Percentiles rank a stretch among this genome's conserved stretches.
Evolutionary conservation across 2,329 filamentous ascomycete species (phyloP).

Genomic region (Hypoxylon sp.): DNA sequence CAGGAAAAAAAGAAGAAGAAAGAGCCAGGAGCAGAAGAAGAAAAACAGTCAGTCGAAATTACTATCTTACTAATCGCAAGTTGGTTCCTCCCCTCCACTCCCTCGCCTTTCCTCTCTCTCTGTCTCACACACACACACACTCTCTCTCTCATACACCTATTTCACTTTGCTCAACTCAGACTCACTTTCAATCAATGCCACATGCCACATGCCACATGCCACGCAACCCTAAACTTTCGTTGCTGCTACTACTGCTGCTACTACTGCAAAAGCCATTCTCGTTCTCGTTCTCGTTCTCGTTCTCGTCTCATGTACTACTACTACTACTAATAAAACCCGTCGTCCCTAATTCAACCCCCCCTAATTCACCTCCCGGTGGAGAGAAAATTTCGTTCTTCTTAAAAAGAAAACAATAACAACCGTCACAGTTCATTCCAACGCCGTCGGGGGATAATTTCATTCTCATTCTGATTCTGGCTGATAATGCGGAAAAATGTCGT

Average conservation of each 20-base stretch:
- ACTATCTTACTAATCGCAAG: slow-evolving; percentile 41
- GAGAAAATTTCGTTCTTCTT: slow-evolving; percentile 23
- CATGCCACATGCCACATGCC: slow-evolving; percentile 2
- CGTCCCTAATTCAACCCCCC: slow-evolving; percentile 14
- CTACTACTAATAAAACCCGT: slow-evolving; percentile 4
- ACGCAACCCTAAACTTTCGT: not conserved
- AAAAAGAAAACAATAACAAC: not conserved
- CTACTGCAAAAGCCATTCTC: slow-evolving; percentile 45
- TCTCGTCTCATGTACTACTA: slow-evolving; percentile 31
- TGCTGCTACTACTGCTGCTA: slow-evolving; percentile 40
- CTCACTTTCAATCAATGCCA: not conserved
- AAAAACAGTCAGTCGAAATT: slow-evolving; percentile 32
- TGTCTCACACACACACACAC: not conserved
- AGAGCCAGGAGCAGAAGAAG: slow-evolving; percentile 19
- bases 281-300: slow-evolving; percentile 42
- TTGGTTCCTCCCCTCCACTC: not conserved
- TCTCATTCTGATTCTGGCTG: slow-evolving; percentile 14
- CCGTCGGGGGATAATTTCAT: slow-evolving; percentile 13
- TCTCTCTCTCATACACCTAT: too few species aligned
- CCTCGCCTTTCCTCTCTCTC: not conserved
- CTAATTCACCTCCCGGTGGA: slow-evolving; percentile 10
- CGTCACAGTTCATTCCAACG: slow-evolving; percentile 26
- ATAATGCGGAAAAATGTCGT: slow-evolving; percentile 4
- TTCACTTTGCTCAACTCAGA: too few species aligned
- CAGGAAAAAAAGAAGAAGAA: not conserved